phyloP scores from a whole-genome alignment of 768 basidiomycete species.

The Rhodotorula sphaerocarpa region DNA sequence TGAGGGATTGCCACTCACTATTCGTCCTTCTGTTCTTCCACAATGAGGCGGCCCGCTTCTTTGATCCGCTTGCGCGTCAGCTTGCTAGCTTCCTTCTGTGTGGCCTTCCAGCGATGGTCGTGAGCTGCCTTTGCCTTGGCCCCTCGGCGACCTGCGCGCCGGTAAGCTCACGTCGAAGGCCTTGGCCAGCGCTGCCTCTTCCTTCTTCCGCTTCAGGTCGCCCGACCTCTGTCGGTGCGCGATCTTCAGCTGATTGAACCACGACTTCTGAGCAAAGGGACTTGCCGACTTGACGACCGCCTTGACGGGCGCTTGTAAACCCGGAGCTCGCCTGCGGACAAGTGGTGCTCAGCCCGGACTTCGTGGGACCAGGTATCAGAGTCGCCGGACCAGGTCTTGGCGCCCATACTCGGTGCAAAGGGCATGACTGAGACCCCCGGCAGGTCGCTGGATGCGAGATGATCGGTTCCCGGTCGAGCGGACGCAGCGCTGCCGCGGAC shows the following conservation, averaged over 20 bases:
- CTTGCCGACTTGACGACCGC: no score
- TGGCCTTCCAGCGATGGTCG: neutral
- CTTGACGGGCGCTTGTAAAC: no score
- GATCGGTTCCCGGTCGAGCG: no score
- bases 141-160: neutral
- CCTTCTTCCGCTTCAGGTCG: neutral
- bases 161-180: conserved; percentile 5
- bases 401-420: neutral
- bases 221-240: neutral
- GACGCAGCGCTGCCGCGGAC: no score
- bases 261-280: no score
- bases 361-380: no score
- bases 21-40: neutral
- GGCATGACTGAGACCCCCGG: no score
- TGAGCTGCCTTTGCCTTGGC: neutral
- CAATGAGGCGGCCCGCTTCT: neutral
- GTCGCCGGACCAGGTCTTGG: conserved; percentile 5
- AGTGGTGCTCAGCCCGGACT: no score
- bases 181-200: neutral
- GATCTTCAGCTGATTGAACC: no score
- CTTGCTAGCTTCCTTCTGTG: neutral
- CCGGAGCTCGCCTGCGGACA: no score
- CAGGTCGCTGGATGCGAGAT: no score
- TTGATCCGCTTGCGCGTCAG: neutral
- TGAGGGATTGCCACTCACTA: neutral